Evolutionary conservation across 2,329 filamentous ascomycete genomes (phyloP).

Genomic region (Neurospora crassa): DNA sequence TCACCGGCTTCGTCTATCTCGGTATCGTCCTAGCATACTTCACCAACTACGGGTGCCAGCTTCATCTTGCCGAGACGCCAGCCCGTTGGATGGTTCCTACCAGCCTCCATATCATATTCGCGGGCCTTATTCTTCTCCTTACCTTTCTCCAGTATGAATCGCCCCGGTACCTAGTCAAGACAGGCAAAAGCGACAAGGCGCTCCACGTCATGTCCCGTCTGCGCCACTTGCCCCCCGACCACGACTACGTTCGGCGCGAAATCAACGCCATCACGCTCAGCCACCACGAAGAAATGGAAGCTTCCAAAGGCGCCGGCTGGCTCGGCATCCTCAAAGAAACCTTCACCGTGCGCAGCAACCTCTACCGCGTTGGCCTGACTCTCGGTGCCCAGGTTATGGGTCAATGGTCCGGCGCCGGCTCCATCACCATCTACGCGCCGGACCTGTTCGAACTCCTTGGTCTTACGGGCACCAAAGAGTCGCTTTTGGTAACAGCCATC

Average conservation of each 20-base stretch:
- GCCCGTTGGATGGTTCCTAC: conserved; percentile 55
- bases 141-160: conserved; percentile 63
- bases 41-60: conserved; percentile 51
- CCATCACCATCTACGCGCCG: conserved; percentile 68
- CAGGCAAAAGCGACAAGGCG: conserved; percentile 49
- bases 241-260: conserved; percentile 53
- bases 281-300: conserved; percentile 62
- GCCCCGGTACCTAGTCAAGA: conserved; percentile 60
- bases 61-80: conserved; percentile 39
- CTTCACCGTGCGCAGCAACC: conserved; percentile 56
- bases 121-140: conserved; percentile 59
- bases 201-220: conserved; percentile 45
- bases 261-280: conserved; percentile 54
- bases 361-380: conserved; percentile 63
- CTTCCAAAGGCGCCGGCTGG: conserved; percentile 55
- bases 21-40: conserved; percentile 76
- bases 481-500: conserved; percentile 63
- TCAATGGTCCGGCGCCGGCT: conserved; percentile 65
- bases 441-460: conserved; percentile 66
- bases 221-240: conserved; percentile 47
- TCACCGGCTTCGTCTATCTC: conserved; percentile 63
- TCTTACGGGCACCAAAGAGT: conserved; percentile 56
- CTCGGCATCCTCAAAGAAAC: conserved; percentile 59
- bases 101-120: conserved; percentile 68
- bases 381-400: conserved; percentile 60